These are phyloP conservation scores for Byssothecium circinans DNA, from an alignment of 2,329 filamentous ascomycete species.

Conservation along the genomic window DNA sequence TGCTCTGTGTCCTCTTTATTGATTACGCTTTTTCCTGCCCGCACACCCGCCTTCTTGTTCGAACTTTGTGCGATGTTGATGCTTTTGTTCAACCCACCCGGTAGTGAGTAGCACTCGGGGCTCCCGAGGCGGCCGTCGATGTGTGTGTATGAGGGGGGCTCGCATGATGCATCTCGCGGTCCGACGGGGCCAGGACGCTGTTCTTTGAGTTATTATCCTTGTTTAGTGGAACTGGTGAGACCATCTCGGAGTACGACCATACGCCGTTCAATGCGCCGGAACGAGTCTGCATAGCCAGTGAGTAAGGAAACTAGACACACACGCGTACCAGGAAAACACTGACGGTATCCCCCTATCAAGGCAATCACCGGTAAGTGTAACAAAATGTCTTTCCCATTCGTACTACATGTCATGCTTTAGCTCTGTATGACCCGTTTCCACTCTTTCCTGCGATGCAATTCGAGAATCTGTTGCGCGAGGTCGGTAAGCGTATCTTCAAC, in stretches of 20 bases:
- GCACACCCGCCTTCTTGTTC: neutral
- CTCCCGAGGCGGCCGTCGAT: too few relatives aligned
- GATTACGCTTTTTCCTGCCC: too few relatives aligned
- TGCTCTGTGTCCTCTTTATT: conserved; percentile 4
- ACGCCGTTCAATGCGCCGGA: too few relatives aligned
- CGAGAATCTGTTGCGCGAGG: conserved; percentile 26
- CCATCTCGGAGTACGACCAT: too few relatives aligned
- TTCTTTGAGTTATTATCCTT: too few relatives aligned
- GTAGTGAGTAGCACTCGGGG: neutral
- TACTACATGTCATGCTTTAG: conserved; percentile 8
- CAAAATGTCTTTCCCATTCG: neutral
- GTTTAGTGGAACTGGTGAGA: too few relatives aligned
- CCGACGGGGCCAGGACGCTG: too few relatives aligned
- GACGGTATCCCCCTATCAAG: neutral
- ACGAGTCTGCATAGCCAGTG: neutral
- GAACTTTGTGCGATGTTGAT: neutral
- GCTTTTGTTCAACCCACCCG: neutral
- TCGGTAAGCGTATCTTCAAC: conserved; percentile 29
- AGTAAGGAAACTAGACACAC: neutral
- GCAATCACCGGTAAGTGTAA: neutral
- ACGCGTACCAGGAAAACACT: neutral
- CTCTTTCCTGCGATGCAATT: conserved; percentile 26
- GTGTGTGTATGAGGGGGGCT: too few relatives aligned
- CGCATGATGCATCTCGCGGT: too few relatives aligned
- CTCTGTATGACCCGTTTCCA: conserved; percentile 27